phyloP scores from a whole-genome alignment of 345 rosid genomes.

The Hibiscus syriacus region DNA sequence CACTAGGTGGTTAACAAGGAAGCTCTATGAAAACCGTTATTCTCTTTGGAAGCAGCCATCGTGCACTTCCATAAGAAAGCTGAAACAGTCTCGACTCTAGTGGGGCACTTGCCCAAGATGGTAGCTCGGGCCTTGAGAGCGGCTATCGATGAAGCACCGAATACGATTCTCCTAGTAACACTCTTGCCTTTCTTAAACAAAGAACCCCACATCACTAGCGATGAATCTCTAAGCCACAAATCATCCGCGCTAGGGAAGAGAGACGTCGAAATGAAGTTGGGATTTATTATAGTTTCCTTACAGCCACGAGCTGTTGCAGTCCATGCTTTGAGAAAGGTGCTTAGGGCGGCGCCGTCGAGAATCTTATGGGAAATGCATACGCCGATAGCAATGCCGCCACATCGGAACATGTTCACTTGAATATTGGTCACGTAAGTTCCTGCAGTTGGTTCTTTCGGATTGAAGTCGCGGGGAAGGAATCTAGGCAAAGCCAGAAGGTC shows the following conservation, averaged over 20 bases:
- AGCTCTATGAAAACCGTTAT: constrained; percentile 12
- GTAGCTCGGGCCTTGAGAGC: constrained; percentile 15
- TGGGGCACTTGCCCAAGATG: constrained; percentile 11
- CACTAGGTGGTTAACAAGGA: constrained; percentile 26
- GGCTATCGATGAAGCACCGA: constrained; percentile 20
- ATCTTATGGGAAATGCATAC: constrained; percentile 32
- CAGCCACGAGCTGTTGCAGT: constrained; percentile 8
- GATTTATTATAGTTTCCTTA: not conserved
- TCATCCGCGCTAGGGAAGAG: constrained; percentile 33
- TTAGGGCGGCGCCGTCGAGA: constrained; percentile 24
- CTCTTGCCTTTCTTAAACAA: constrained; percentile 26
- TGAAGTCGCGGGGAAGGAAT: constrained; percentile 23
- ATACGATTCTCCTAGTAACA: constrained; percentile 30
- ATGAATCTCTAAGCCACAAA: constrained; percentile 24
- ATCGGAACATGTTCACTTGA: constrained; percentile 30
- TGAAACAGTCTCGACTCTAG: constrained; percentile 27
- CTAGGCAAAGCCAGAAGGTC: constrained; percentile 14
- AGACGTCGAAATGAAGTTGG: constrained; percentile 21
- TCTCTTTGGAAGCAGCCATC: constrained; percentile 18
- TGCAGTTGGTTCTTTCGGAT: constrained; percentile 7
- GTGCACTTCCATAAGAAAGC: constrained; percentile 35
- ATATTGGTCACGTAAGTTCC: constrained; percentile 26
- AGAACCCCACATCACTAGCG: constrained; percentile 23
- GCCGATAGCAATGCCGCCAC: constrained; percentile 36
- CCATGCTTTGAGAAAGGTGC: constrained; percentile 34